Evolutionary conservation across 176 grass and related monocot species (phyloP).

Genomic region (Hyparrhenia diplandra): DNA sequence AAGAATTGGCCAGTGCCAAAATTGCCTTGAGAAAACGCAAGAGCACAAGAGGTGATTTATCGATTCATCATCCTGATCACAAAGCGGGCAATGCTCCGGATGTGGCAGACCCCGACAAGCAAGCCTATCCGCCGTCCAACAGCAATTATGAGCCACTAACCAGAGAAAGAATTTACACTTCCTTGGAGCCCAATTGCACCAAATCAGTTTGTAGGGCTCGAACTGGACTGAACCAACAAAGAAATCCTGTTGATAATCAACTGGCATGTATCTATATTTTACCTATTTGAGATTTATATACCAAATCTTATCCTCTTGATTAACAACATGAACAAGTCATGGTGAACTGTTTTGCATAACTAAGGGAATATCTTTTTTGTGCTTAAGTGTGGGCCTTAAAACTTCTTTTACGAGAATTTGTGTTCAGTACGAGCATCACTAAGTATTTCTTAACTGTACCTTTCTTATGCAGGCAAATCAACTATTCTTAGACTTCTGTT

Average conservation of each 20-base stretch:
- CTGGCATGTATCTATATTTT: background rate
- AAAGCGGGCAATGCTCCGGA: too few species aligned
- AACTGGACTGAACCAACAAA: too few species aligned
- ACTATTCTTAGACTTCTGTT: conserved; percentile 90
- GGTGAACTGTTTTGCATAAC: background rate
- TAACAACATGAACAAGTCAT: background rate
- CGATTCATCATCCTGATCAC: too few species aligned
- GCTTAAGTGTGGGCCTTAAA: conserved; percentile 9
- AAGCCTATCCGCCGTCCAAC: too few species aligned
- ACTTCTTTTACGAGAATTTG: background rate
- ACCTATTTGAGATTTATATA: background rate
- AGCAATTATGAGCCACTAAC: too few species aligned
- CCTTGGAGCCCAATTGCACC: too few species aligned
- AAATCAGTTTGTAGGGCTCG: too few species aligned
- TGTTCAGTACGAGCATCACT: background rate
- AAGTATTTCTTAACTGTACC: conserved; percentile 23
- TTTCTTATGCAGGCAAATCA: conserved; percentile 83
- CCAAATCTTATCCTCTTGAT: background rate
- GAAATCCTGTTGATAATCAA: background rate
- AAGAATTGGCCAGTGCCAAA: too few species aligned
- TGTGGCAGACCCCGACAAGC: too few species aligned
- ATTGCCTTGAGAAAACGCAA: too few species aligned
- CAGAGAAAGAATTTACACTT: too few species aligned
- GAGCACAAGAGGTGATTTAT: too few species aligned
- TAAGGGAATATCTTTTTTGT: background rate